A percentile compares a stretch with the other conserved stretches of the same genome.
Conservation (phyloP, 768 basidiomycete species). For the Symmetrospora coprosmae region DNA sequence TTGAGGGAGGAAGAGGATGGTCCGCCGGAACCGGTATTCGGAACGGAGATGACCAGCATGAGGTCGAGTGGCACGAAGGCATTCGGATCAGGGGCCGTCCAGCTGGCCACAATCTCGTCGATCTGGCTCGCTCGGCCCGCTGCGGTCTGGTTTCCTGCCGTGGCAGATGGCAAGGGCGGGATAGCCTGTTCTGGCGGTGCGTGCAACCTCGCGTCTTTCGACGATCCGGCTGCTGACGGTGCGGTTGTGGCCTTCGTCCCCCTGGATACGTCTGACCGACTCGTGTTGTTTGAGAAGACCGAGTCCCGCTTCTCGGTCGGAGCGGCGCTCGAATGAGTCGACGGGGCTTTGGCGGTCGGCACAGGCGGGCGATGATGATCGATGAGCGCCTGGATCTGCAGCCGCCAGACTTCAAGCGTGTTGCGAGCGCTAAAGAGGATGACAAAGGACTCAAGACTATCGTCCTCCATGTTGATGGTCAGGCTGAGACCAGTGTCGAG, state of each 20-base stretch:
- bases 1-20: conserved; percentile 68
- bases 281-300: conserved; percentile 21
- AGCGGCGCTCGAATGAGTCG: not conserved
- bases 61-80: conserved; percentile 72
- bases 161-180: conserved; percentile 2
- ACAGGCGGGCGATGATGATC: conserved; percentile 28
- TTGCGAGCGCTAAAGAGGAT: conserved; percentile 81
- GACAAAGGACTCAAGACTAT: conserved; percentile 81
- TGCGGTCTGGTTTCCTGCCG: not conserved
- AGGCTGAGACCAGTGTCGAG: conserved; percentile 67
- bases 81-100: conserved; percentile 2
- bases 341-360: not conserved
- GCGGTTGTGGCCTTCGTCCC: conserved; percentile 12
- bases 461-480: conserved; percentile 96
- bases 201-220: not conserved
- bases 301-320: conserved; percentile 25
- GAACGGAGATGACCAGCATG: conserved; percentile 77
- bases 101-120: too few species aligned
- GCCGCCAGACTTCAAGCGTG: conserved; percentile 79
- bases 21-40: conserved; percentile 54
- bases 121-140: too few species aligned
- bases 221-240: conserved; percentile 11
- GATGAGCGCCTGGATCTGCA: conserved; percentile 65
- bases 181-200: not conserved
- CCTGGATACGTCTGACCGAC: not conserved